Conservation (phyloP, 2,329 filamentous ascomycete species). For the Fusarium oxysporum region DNA sequence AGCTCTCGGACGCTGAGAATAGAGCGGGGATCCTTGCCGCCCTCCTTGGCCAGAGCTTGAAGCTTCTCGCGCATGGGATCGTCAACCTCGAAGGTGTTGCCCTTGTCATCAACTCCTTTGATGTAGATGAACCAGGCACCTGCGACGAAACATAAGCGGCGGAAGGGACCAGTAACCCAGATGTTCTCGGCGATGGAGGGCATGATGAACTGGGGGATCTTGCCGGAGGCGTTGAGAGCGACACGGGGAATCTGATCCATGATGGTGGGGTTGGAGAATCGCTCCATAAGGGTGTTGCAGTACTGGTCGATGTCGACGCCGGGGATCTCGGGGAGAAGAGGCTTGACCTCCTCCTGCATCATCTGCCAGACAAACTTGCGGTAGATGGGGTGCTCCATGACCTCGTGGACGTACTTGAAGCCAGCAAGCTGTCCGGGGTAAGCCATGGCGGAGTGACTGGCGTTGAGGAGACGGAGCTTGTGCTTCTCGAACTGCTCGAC, state of each 20-base stretch:
- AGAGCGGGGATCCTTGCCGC: conserved; percentile 54
- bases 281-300: conserved; percentile 64
- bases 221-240: conserved; percentile 64
- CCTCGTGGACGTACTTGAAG: conserved; percentile 66
- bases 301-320: conserved; percentile 65
- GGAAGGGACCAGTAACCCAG: conserved; percentile 57
- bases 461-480: conserved; percentile 67
- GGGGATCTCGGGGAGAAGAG: conserved; percentile 61
- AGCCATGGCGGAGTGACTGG: conserved; percentile 63
- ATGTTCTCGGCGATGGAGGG: conserved; percentile 60
- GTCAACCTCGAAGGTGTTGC: conserved; percentile 55
- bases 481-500: conserved; percentile 68
- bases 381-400: conserved; percentile 61
- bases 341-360: conserved; percentile 67
- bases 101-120: conserved; percentile 61
- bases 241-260: conserved; percentile 66
- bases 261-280: conserved; percentile 67
- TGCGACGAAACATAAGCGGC: conserved; percentile 61
- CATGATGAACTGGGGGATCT: conserved; percentile 65
- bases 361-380: conserved; percentile 63
- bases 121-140: conserved; percentile 65
- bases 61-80: conserved; percentile 63
- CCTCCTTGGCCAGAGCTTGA: conserved; percentile 57
- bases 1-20: conserved; percentile 60
- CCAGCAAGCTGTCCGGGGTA: conserved; percentile 64